Evolutionary conservation across 2,329 filamentous ascomycete species (phyloP).

Genomic region (Rhynchosporium graminicola): DNA sequence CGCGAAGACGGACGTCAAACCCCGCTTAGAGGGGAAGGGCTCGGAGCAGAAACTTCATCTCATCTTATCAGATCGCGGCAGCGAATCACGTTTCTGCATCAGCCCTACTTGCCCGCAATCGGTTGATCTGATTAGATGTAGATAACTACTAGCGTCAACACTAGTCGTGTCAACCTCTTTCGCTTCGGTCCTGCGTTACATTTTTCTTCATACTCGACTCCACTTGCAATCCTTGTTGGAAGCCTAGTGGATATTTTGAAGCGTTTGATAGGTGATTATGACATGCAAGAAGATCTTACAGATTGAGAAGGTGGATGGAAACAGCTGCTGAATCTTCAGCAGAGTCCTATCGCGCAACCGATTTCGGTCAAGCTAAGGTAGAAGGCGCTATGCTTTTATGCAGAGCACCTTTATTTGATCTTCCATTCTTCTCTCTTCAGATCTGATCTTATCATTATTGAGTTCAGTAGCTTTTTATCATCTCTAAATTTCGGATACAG

Average conservation of each 20-base stretch:
- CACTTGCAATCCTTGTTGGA: background rate
- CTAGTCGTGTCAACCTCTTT: background rate
- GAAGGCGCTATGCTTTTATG: background rate
- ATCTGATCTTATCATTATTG: background rate
- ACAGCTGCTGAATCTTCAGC: too few relatives aligned
- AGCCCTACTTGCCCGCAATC: background rate
- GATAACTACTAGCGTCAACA: background rate
- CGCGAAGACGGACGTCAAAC: too few relatives aligned
- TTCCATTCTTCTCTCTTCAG: background rate
- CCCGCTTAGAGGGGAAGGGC: too few relatives aligned
- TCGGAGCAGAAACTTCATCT: too few relatives aligned
- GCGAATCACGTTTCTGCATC: background rate
- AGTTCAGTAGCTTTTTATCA: background rate
- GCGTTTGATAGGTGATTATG: background rate
- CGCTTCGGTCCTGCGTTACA: background rate
- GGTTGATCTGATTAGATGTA: constrained; percentile 9
- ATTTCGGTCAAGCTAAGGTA: constrained; percentile 4
- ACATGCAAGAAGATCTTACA: background rate
- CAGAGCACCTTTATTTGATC: background rate
- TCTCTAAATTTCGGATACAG: background rate
- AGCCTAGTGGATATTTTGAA: background rate
- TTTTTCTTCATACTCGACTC: background rate
- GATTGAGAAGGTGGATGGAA: background rate
- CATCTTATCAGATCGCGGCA: background rate
- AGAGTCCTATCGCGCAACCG: background rate